Percentiles rank a stretch among this genome's conserved stretches.
Conservation (phyloP, 2,329 filamentous ascomycete species). For the Tolypocladium pustulatum region DNA sequence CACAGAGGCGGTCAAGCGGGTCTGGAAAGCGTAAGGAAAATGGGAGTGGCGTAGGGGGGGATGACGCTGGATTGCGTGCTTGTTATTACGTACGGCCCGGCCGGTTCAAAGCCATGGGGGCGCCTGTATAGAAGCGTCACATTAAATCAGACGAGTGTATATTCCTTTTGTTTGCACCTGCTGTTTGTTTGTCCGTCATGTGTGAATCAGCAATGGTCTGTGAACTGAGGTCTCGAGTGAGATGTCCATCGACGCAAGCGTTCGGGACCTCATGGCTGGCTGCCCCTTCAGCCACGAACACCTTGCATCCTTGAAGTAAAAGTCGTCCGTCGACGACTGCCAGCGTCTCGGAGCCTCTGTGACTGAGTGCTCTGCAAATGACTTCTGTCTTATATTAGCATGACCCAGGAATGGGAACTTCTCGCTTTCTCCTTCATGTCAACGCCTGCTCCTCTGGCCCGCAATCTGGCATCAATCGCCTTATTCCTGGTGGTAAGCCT, state of each 20-base stretch:
- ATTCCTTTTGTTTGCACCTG: constrained; percentile 4
- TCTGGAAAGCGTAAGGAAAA: constrained; percentile 66
- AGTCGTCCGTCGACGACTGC: too few species aligned
- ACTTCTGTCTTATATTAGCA: too few species aligned
- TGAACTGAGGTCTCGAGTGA: background rate
- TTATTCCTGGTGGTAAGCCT: background rate
- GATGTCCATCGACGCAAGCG: background rate
- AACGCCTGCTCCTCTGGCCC: too few species aligned
- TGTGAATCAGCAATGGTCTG: background rate
- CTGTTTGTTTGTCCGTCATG: background rate
- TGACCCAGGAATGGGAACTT: too few species aligned
- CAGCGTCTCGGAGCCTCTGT: too few species aligned
- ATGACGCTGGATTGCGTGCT: background rate
- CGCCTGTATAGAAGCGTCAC: constrained; percentile 10
- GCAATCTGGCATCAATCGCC: too few species aligned
- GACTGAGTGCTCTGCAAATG: too few species aligned
- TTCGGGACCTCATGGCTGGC: background rate
- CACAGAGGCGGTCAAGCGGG: constrained; percentile 75
- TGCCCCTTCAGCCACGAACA: too few species aligned
- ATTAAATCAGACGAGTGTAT: constrained; percentile 4
- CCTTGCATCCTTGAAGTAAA: too few species aligned
- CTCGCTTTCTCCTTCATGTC: too few species aligned
- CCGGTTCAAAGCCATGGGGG: background rate
- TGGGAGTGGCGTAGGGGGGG: background rate
- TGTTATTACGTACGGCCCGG: background rate